These are phyloP conservation scores for Paramecium bursaria DNA, from an alignment of 73 alveolate species.

Conservation along the genomic window DNA sequence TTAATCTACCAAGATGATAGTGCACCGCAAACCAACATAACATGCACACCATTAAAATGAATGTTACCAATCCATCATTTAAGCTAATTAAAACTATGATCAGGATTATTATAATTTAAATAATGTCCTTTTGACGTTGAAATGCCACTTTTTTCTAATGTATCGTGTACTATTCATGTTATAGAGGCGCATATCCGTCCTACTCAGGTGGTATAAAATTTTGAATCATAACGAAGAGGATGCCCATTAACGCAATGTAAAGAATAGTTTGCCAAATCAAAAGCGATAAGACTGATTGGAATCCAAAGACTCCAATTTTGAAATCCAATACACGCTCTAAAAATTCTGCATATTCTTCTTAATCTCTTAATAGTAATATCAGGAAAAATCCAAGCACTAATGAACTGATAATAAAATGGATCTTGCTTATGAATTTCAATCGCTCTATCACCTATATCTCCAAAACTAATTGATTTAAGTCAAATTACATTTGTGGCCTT, in stretches of 20 bases:
- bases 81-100: slow-evolving; percentile 1
- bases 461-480: slow-evolving; percentile 9
- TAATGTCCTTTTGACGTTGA: background rate
- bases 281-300: no score
- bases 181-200: background rate
- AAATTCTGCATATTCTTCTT: background rate
- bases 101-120: slow-evolving; percentile 17
- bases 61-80: slow-evolving; percentile 47
- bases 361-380: background rate
- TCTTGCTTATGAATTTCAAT: background rate
- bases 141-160: slow-evolving; percentile 5
- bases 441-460: background rate
- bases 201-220: background rate
- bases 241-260: background rate
- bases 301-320: background rate
- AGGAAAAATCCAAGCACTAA: background rate
- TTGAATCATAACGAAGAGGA: background rate
- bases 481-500: slow-evolving; percentile 49
- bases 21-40: slow-evolving; percentile 25
- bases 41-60: slow-evolving; percentile 17
- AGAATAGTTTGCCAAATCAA: background rate
- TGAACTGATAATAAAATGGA: background rate
- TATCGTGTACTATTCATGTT: slow-evolving; percentile 12
- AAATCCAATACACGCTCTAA: background rate
- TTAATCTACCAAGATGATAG: slow-evolving; percentile 7